phyloP scores from a whole-genome alignment of 148 eudicot genomes.

The Vaccinium vitisidaea region DNA sequence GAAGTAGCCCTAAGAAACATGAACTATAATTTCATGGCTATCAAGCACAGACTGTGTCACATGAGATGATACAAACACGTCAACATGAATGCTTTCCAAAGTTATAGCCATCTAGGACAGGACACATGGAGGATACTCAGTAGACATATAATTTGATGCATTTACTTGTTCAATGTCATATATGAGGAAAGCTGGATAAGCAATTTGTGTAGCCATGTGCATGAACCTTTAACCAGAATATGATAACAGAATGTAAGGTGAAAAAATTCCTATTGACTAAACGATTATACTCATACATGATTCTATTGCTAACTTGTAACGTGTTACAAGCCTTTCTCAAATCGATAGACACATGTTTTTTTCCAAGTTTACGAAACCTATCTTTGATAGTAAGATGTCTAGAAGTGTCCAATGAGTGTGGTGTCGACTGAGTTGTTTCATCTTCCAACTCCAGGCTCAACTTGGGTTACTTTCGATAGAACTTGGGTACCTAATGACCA shows the following conservation, averaged over 20 bases:
- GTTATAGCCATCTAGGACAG: no score
- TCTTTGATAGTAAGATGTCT: no score
- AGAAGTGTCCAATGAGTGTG: no score
- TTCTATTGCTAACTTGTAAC: not conserved
- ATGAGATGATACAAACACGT: no score
- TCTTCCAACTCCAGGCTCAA: no score
- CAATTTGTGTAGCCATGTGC: not conserved
- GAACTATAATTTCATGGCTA: not conserved
- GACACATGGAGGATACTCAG: not conserved
- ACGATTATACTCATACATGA: not conserved
- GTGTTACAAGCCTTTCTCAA: not conserved
- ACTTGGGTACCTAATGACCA: no score
- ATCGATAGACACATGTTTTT: not conserved
- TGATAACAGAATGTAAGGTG: not conserved
- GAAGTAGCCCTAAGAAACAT: not conserved
- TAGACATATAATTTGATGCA: not conserved
- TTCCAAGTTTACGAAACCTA: no score
- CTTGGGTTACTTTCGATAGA: no score
- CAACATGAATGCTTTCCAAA: no score
- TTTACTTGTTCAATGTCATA: not conserved
- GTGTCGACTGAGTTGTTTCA: no score
- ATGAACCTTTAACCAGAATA: not conserved
- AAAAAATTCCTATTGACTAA: not conserved
- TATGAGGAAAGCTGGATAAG: not conserved
- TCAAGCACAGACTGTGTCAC: not conserved